phyloP scores from a whole-genome alignment of 192 early-diverging fungal genomes.

The Backusella morwellensis region DNA sequence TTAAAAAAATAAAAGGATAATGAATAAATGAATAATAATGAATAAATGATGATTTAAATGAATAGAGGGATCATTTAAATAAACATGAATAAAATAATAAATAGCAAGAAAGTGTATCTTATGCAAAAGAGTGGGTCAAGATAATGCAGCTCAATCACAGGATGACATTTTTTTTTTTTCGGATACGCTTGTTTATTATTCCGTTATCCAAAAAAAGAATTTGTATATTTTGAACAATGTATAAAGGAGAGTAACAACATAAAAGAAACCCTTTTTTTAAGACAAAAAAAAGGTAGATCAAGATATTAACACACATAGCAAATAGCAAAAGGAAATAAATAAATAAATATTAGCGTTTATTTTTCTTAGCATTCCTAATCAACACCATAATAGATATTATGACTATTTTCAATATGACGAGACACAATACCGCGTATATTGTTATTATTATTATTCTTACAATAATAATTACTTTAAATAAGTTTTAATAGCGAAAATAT shows the following conservation, averaged over 20 bases:
- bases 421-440: neutral
- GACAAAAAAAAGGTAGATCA: neutral
- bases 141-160: slow-evolving; percentile 2
- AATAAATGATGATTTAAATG: neutral
- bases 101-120: neutral
- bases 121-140: neutral
- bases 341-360: neutral
- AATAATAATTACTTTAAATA: neutral
- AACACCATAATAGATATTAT: neutral
- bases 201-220: slow-evolving; percentile 1
- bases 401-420: too few species aligned
- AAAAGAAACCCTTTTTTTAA: neutral
- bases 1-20: neutral
- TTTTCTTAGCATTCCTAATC: neutral
- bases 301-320: neutral
- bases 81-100: neutral
- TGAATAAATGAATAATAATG: neutral
- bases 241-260: neutral
- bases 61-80: neutral
- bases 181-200: neutral
- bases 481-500: neutral
- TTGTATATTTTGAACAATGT: neutral
- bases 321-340: neutral
- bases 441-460: neutral
- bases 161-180: neutral